Evolutionary conservation across 2,329 filamentous ascomycete species (phyloP).

Genomic region (Aurifilum marmelostoma): DNA sequence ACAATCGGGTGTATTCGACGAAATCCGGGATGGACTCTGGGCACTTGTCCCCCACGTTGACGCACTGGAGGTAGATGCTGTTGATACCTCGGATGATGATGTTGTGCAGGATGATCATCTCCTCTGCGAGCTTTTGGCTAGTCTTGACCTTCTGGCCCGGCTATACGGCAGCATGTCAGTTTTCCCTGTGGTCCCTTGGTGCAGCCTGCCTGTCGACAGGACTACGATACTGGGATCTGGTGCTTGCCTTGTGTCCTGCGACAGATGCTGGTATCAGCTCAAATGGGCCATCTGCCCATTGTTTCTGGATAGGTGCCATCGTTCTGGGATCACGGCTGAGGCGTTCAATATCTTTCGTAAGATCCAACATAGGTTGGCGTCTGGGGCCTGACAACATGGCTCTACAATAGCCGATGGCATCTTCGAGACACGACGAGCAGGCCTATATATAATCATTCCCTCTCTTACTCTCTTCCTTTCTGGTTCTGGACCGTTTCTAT

Average conservation of each 20-base stretch:
- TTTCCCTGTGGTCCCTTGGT: background rate
- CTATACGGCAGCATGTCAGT: constrained; percentile 2
- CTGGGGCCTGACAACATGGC: background rate
- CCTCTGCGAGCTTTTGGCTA: constrained; percentile 32
- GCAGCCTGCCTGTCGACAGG: background rate
- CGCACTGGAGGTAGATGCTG: constrained; percentile 34
- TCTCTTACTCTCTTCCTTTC: background rate
- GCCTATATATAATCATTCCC: background rate
- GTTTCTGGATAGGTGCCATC: constrained; percentile 28
- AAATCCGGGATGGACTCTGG: constrained; percentile 37
- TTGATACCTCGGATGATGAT: constrained; percentile 37
- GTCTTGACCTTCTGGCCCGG: constrained; percentile 32
- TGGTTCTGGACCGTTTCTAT: background rate
- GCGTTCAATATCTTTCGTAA: background rate
- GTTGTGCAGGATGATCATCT: constrained; percentile 42
- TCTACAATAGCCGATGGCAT: background rate
- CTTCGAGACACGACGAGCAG: background rate
- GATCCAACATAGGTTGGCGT: background rate
- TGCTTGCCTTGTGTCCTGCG: constrained; percentile 33
- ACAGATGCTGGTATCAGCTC: constrained; percentile 36
- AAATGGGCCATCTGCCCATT: constrained; percentile 42
- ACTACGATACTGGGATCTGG: too few relatives aligned
- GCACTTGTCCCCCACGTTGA: constrained; percentile 32
- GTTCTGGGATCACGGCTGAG: background rate
- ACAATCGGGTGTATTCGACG: constrained; percentile 35